Percentiles rank a stretch among this genome's conserved stretches.
phyloP scores from a whole-genome alignment of 2,329 filamentous ascomycete species.

The Shiraia sp. region DNA sequence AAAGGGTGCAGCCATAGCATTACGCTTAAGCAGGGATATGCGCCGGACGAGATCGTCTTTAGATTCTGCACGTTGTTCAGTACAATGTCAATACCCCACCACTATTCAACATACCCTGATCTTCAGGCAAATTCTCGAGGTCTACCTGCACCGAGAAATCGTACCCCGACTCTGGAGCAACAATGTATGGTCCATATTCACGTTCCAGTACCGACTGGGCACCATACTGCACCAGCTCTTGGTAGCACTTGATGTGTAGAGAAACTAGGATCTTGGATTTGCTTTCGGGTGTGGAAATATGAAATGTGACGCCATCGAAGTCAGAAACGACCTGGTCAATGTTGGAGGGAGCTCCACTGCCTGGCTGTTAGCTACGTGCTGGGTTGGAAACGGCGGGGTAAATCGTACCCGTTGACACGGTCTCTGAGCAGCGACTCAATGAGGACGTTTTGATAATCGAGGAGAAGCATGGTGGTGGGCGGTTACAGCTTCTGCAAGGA shows the following conservation, averaged over 20 bases:
- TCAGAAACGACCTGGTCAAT: constrained; percentile 99
- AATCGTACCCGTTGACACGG: constrained; percentile 78
- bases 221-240: constrained; percentile 89
- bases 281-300: constrained; percentile 92
- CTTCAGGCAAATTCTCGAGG: constrained; percentile 80
- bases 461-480: constrained; percentile 70
- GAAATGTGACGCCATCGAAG: constrained; percentile 98
- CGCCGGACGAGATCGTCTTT: constrained; percentile 84
- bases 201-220: constrained; percentile 88
- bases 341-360: constrained; percentile 78
- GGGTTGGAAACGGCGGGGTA: constrained; percentile 38
- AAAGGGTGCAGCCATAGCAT: constrained; percentile 98
- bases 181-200: constrained; percentile 93
- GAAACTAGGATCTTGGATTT: constrained; percentile 96
- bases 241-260: constrained; percentile 91
- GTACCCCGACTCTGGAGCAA: constrained; percentile 84
- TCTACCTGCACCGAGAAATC: constrained; percentile 95
- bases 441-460: constrained; percentile 98
- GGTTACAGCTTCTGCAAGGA: constrained; percentile 8
- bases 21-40: constrained; percentile 91
- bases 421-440: constrained; percentile 96
- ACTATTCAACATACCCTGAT: constrained; percentile 61
- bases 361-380: constrained; percentile 39
- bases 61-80: constrained; percentile 62
- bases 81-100: constrained; percentile 1